Conservation (phyloP, 2,329 filamentous ascomycete species). For the Xylaria arbuscula region DNA sequence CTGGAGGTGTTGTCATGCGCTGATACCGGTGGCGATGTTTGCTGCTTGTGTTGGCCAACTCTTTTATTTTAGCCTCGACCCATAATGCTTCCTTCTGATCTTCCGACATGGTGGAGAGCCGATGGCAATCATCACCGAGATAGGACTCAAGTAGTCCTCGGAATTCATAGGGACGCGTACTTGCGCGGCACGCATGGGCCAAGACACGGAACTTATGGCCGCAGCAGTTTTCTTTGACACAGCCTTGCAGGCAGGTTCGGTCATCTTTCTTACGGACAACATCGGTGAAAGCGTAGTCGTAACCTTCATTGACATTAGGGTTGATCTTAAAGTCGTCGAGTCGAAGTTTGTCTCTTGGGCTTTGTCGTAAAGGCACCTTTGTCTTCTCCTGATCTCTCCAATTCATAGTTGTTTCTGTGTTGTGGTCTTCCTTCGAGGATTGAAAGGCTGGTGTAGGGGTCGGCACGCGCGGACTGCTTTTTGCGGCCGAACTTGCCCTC, state of each 20-base stretch:
- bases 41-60: slow-evolving; percentile 79
- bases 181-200: slow-evolving; percentile 63
- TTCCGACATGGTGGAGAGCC: slow-evolving; percentile 66
- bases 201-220: slow-evolving; percentile 76
- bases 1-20: slow-evolving; percentile 79
- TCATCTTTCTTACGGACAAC: slow-evolving; percentile 77
- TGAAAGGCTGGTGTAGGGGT: slow-evolving; percentile 23
- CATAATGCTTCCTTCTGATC: slow-evolving; percentile 74
- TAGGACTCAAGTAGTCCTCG: slow-evolving; percentile 63
- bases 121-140: slow-evolving; percentile 69
- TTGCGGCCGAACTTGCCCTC: slow-evolving; percentile 24
- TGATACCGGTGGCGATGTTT: slow-evolving; percentile 81
- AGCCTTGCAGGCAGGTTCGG: slow-evolving; percentile 77
- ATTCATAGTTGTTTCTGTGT: slow-evolving; percentile 37
- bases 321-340: slow-evolving; percentile 87
- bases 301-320: slow-evolving; percentile 74
- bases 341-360: slow-evolving; percentile 66
- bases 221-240: slow-evolving; percentile 80
- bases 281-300: slow-evolving; percentile 78
- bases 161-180: slow-evolving; percentile 46
- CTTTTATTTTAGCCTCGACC: slow-evolving; percentile 78
- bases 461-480: slow-evolving; percentile 22
- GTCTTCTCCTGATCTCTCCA: slow-evolving; percentile 37
- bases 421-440: slow-evolving; percentile 28
- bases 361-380: slow-evolving; percentile 63